Percentiles rank a stretch among this genome's conserved stretches.
Conservation (phyloP, 306 rosid species). For the Mucuna pruriens region DNA sequence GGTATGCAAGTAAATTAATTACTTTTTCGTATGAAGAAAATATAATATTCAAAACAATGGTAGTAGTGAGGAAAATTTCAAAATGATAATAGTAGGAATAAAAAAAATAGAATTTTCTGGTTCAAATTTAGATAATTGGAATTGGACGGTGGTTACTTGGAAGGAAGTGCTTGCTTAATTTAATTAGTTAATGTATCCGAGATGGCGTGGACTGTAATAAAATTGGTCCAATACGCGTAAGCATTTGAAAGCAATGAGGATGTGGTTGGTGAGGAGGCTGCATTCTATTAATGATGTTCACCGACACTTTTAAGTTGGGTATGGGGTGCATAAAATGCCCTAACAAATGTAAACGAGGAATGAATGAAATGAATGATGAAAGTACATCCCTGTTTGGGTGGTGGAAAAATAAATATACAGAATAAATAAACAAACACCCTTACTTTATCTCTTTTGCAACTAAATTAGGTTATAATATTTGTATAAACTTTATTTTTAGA, state of each 20-base stretch:
- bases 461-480: too few relatives aligned
- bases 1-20: neutral
- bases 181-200: neutral
- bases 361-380: too few relatives aligned
- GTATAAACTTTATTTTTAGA: too few relatives aligned
- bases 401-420: too few relatives aligned
- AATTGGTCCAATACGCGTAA: constrained; percentile 21
- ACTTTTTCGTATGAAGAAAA: neutral
- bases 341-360: too few relatives aligned
- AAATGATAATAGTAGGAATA: neutral
- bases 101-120: neutral
- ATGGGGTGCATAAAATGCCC: neutral
- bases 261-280: constrained; percentile 20
- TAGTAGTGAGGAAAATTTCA: neutral
- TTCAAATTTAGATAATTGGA: neutral
- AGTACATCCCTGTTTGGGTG: too few relatives aligned
- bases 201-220: neutral
- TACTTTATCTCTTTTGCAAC: too few relatives aligned
- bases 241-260: neutral
- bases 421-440: too few relatives aligned
- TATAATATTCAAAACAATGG: neutral
- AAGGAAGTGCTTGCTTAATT: neutral
- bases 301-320: neutral
- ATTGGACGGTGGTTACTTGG: neutral
- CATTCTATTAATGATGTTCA: neutral